A percentile compares a stretch with the other conserved stretches of the same genome.
phyloP scores from a whole-genome alignment of 225 moss, liverwort and hornwort genomes.

The Rhytidiadelphus loreus region DNA sequence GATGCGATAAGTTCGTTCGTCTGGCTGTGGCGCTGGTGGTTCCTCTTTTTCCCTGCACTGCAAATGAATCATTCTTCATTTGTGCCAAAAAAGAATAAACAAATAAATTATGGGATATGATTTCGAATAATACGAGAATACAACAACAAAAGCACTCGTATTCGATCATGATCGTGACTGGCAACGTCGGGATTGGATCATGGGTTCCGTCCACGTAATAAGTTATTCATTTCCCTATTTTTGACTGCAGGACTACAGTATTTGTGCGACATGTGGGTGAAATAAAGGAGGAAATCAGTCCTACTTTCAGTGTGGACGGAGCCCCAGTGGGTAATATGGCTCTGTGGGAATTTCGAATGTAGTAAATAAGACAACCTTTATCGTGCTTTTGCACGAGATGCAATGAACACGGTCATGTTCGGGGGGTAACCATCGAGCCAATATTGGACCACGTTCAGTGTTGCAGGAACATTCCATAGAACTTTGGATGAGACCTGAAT shows the following conservation, averaged over 20 bases:
- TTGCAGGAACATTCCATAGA: background rate
- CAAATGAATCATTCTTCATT: background rate
- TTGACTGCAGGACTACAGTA: background rate
- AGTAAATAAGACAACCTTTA: background rate
- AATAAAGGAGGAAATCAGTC: too few species aligned
- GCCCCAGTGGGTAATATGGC: background rate
- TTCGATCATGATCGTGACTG: background rate
- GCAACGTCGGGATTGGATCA: background rate
- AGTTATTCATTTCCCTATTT: background rate
- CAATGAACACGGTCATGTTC: background rate
- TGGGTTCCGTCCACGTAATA: background rate
- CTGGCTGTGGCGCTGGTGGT: background rate
- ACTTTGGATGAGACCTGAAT: background rate
- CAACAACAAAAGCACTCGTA: background rate
- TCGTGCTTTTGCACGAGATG: background rate
- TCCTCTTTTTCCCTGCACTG: background rate
- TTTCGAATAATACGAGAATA: background rate
- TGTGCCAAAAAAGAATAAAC: too few species aligned
- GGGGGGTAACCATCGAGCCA: background rate
- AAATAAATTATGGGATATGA: background rate
- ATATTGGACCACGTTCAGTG: background rate
- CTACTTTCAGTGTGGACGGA: background rate
- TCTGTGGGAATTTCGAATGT: too few species aligned
- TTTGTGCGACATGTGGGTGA: background rate
- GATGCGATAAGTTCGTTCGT: background rate